These are phyloP conservation scores for Antarctomyces pellizariae DNA, from an alignment of 495 filamentous ascomycete species.

Conservation along the genomic window DNA sequence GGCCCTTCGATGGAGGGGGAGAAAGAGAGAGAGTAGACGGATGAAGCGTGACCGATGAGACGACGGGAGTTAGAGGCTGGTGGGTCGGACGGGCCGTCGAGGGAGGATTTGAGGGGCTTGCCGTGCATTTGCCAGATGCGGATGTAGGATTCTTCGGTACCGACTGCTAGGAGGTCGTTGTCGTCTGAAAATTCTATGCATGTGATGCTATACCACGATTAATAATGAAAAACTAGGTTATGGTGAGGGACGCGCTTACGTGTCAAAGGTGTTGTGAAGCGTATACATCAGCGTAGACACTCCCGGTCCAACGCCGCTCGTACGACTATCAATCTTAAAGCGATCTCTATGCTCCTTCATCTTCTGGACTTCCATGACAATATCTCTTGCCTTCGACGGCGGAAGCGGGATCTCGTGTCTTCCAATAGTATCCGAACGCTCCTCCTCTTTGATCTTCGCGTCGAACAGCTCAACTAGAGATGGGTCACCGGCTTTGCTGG, in stretches of 20 bases:
- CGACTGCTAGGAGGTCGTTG: slow-evolving; percentile 57
- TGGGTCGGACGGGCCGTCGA: slow-evolving; percentile 13
- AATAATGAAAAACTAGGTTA: slow-evolving; percentile 2
- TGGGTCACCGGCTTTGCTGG: slow-evolving; percentile 34
- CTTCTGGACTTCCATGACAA: slow-evolving; percentile 81
- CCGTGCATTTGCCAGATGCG: slow-evolving; percentile 80
- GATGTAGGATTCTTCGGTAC: slow-evolving; percentile 83
- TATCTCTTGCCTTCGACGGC: slow-evolving; percentile 63
- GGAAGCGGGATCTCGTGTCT: slow-evolving; percentile 64
- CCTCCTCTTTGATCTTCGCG: slow-evolving; percentile 64
- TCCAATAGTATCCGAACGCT: slow-evolving; percentile 58
- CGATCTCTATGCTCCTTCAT: slow-evolving; percentile 84
- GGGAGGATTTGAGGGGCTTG: slow-evolving; percentile 29
- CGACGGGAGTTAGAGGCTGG: slow-evolving; percentile 41
- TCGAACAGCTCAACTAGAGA: slow-evolving; percentile 61
- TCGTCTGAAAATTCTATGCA: slow-evolving; percentile 89
- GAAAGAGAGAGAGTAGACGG: slow-evolving; percentile 77
- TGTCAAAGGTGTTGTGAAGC: slow-evolving; percentile 84
- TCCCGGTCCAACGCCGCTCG: slow-evolving; percentile 55
- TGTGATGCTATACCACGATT: slow-evolving; percentile 35
- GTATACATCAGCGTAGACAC: slow-evolving; percentile 88
- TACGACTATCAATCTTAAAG: slow-evolving; percentile 58
- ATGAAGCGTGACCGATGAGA: slow-evolving; percentile 74
- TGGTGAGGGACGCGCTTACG: slow-evolving; percentile 26
- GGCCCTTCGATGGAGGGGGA: slow-evolving; percentile 41